Evolutionary conservation across 1,284 basidiomycete species (phyloP).

Genomic region (Pholiota adiposa): DNA sequence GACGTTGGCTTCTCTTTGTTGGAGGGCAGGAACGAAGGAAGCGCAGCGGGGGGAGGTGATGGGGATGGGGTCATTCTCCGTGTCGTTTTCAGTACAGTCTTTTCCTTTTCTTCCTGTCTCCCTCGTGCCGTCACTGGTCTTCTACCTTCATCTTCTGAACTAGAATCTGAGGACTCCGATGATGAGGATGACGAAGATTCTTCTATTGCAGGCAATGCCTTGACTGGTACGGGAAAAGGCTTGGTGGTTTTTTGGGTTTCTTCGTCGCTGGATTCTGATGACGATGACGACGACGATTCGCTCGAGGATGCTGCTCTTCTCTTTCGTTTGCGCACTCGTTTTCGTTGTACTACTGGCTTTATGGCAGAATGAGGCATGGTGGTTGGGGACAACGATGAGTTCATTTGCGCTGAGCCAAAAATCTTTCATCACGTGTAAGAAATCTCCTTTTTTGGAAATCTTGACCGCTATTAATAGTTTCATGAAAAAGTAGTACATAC

Average conservation of each 20-base stretch:
- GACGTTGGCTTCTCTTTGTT: slow-evolving; percentile 20
- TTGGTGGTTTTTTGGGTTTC: slow-evolving; percentile 24
- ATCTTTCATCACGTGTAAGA: slow-evolving; percentile 4
- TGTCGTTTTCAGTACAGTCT: slow-evolving; percentile 6
- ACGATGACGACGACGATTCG: slow-evolving; percentile 48
- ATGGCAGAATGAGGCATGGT: slow-evolving; percentile 27
- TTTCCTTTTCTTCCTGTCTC: slow-evolving; percentile 13
- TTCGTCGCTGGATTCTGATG: slow-evolving; percentile 37
- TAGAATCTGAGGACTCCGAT: slow-evolving; percentile 23
- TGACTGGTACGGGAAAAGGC: neutral
- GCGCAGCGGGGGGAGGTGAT: slow-evolving; percentile 51
- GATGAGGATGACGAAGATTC: slow-evolving; percentile 27
- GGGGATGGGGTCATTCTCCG: slow-evolving; percentile 48
- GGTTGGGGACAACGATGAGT: neutral
- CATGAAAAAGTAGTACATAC: too few species aligned
- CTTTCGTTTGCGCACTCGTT: slow-evolving; percentile 57
- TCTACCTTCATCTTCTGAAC: slow-evolving; percentile 14
- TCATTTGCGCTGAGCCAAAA: neutral
- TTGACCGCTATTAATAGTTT: neutral
- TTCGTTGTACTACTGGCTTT: slow-evolving; percentile 39
- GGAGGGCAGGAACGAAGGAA: slow-evolving; percentile 54
- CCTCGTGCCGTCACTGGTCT: slow-evolving; percentile 10
- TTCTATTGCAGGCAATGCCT: slow-evolving; percentile 14
- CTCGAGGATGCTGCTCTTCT: slow-evolving; percentile 49
- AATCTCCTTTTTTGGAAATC: neutral